Base-by-base conservation (phyloP, 768 basidiomycete genomes). In the Chalciporus chontae region DNA sequence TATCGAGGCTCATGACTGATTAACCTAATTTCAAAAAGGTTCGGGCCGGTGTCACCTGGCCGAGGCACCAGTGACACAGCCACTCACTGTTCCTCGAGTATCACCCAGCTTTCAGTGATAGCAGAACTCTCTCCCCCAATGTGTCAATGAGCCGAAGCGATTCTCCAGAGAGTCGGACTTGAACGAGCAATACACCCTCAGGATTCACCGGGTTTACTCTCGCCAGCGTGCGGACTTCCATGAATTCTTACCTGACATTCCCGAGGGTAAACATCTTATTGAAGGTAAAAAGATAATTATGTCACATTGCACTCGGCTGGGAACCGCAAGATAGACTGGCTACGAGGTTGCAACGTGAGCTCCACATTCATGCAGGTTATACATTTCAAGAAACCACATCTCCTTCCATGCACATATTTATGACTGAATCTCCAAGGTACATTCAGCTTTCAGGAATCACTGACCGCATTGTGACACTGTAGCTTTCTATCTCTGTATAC, bases 351-450 rank as follows among this genome's bases (percentile, higher is more conserved):
- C 94, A 97, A 69, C 82, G 94, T 37, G 96, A 98, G 67, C 97
- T 98, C 57, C 76, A 97, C 24, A 87, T 98, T 39, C 96, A 76
- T 96, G 96, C 5, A 78, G 96, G 10, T 66, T 99, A 49, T 97
- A 97, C 69, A 90, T 98, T 19, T 98, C 96, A 7, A 95, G 98
- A 71, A 97, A 98, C 70, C 94, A 97, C 63, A 80, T 97, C n/a
- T 98, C 92, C 72, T 99, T 98, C 75, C 91, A 99, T 60, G 95
- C 96, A 37, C 98, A 98, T 64, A 97, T 98, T 39, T 95, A 98
- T 69, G 95, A 95, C 37, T 98, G 95, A 96, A 87, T 96, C 43
- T 98, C 95, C 24, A 85, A 95, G 64, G 94, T 95, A 68, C 68
- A 93, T 75, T 21, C 31, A 11, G 27, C 40, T 40, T 43, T 46